A percentile compares a stretch with the other conserved stretches of the same genome.
Evolutionary conservation across 441 rosid genomes (phyloP).

Genomic region (Corymbia citriodora): DNA sequence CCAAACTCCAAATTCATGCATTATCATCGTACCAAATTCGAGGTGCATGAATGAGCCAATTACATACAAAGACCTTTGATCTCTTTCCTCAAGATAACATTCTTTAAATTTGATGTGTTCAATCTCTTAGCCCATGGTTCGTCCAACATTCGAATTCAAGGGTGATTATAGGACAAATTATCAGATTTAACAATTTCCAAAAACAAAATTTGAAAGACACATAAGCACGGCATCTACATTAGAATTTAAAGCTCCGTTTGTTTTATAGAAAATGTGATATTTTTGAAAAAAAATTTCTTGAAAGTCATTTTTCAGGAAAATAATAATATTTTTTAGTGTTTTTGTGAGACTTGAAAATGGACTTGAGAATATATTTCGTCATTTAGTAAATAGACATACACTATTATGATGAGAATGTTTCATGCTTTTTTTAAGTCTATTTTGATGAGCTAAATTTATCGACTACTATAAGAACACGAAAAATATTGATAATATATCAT

Average conservation of each 20-base stretch:
- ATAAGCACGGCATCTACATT: accelerated
- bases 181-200: background rate
- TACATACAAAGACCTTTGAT: background rate
- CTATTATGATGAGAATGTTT: background rate
- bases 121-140: background rate
- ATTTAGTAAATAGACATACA: no score
- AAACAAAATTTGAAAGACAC: background rate
- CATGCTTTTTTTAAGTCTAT: background rate
- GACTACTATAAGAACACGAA: background rate
- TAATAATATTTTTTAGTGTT: no score
- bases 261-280: no score
- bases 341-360: no score
- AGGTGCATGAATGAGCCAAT: background rate
- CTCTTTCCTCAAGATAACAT: background rate
- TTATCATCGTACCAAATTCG: background rate
- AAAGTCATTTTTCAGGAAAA: no score
- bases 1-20: background rate
- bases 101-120: background rate
- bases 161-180: background rate
- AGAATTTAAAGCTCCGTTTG: background rate
- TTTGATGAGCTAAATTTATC: background rate
- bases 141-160: background rate
- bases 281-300: no score
- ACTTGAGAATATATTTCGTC: no score
- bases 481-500: background rate